phyloP scores from a whole-genome alignment of 345 rosid genomes.

The Dipteronia dyeriana region DNA sequence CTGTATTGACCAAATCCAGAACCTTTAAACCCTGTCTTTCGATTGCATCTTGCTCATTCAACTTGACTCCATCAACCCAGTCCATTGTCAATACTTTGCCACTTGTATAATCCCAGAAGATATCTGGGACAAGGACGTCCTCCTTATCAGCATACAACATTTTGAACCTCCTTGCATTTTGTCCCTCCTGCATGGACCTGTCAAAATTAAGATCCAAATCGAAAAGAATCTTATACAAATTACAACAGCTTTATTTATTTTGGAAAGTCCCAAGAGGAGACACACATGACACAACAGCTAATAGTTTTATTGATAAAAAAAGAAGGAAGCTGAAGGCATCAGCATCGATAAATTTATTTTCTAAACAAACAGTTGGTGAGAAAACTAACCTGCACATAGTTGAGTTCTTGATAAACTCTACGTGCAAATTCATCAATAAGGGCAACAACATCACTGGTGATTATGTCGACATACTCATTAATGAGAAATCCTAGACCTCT shows the following conservation, averaged over 20 bases:
- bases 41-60: slow-evolving; percentile 84
- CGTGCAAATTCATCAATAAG: slow-evolving; percentile 89
- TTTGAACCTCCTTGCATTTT: slow-evolving; percentile 91
- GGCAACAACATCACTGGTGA: slow-evolving; percentile 80
- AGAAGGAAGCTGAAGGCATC: slow-evolving; percentile 3
- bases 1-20: slow-evolving; percentile 88
- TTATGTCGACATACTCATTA: slow-evolving; percentile 73
- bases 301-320: neutral
- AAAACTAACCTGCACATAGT: slow-evolving; percentile 81
- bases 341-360: neutral
- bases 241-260: neutral
- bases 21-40: slow-evolving; percentile 95
- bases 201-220: slow-evolving; percentile 54
- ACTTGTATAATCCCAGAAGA: slow-evolving; percentile 94
- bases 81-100: slow-evolving; percentile 93
- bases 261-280: neutral
- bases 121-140: slow-evolving; percentile 95
- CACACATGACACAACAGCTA: neutral
- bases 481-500: slow-evolving; percentile 77
- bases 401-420: slow-evolving; percentile 93
- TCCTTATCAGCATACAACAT: slow-evolving; percentile 91
- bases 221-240: slow-evolving; percentile 28
- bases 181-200: slow-evolving; percentile 88
- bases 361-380: slow-evolving; percentile 17
- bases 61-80: slow-evolving; percentile 93